Evolutionary conservation across 768 basidiomycete species (phyloP), one percentile per base, ranked within the genome.

Genomic region (Hericium erinaceus): DNA sequence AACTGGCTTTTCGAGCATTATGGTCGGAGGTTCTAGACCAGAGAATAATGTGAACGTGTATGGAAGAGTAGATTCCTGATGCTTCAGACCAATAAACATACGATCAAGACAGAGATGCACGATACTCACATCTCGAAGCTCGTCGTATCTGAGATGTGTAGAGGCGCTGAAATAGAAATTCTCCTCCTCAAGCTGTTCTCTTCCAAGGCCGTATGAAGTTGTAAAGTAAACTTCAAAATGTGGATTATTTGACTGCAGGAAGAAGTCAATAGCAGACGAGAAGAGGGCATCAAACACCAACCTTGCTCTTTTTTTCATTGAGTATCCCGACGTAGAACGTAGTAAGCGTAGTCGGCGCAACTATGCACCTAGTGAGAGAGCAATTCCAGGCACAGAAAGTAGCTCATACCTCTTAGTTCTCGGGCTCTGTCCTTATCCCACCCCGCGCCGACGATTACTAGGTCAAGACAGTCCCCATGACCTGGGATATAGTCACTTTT

Each of bases 401-500:
- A 28, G 39, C 26, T 24, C 72, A 40, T 54, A 89, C 92, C 92
- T 69, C 85, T 72, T 6, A 97, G 74, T 54, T 87, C 85, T 55
- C 90, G 72, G 3, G 79, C 94, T 9, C 94, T 78, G 39, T 85
- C 79, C 65, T 84, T 85, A 56, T 91, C 87, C 89, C 91, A 94
- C 0, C 78, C 73, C 18, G 84, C 91, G 1, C 82, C 94, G 18
- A 95, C 71, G 38, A 95, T 66, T 3, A 83, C 83, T 57, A 95
- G 76, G 67, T 94, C 91, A 15, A 94, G 63, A 4, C 81, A 78
- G 68, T 98, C 94, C 0, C 92, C 91, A 48, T 87, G 78, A 4
- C 87, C 87, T 1, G 84, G 83, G 40, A 98, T 91, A 60, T 95
- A 95, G 67, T 98, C 94, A 65, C 79, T 83, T 74, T 93, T 92